Conservation (phyloP, 345 rosid genomes). For the Salix udensis region DNA sequence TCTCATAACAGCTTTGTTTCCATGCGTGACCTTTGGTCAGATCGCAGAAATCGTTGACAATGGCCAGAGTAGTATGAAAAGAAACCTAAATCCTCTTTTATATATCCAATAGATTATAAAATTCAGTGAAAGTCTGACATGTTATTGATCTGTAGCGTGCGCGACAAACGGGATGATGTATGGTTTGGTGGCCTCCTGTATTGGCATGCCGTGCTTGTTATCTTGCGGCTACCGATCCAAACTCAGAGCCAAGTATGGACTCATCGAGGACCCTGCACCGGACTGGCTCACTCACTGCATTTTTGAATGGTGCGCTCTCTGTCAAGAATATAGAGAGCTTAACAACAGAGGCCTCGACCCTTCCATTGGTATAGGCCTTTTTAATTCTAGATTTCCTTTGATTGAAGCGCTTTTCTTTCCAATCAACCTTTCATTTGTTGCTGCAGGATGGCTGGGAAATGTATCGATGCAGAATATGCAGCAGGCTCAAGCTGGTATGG, state of each 20-base stretch:
- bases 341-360: conserved; percentile 60
- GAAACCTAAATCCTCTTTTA: too few species aligned
- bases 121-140: too few species aligned
- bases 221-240: conserved; percentile 65
- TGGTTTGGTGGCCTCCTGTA: conserved; percentile 24
- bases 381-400: neutral
- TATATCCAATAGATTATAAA: too few species aligned
- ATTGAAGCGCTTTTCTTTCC: too few species aligned
- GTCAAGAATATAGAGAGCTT: conserved; percentile 75
- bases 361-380: conserved; percentile 37
- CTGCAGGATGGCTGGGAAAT: conserved; percentile 55
- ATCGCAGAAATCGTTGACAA: conserved; percentile 59
- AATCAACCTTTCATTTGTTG: neutral
- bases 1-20: conserved; percentile 41
- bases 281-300: conserved; percentile 60
- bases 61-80: conserved; percentile 39
- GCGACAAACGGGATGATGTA: conserved; percentile 48
- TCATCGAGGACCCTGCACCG: conserved; percentile 57
- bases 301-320: conserved; percentile 68
- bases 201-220: conserved; percentile 48
- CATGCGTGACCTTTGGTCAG: conserved; percentile 55
- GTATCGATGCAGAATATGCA: conserved; percentile 21
- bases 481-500: conserved; percentile 38
- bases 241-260: conserved; percentile 53
- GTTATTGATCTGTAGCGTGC: conserved; percentile 36